Conservation (phyloP, 2,329 filamentous ascomycete genomes). For the Aspergillus quadrilineatus region DNA sequence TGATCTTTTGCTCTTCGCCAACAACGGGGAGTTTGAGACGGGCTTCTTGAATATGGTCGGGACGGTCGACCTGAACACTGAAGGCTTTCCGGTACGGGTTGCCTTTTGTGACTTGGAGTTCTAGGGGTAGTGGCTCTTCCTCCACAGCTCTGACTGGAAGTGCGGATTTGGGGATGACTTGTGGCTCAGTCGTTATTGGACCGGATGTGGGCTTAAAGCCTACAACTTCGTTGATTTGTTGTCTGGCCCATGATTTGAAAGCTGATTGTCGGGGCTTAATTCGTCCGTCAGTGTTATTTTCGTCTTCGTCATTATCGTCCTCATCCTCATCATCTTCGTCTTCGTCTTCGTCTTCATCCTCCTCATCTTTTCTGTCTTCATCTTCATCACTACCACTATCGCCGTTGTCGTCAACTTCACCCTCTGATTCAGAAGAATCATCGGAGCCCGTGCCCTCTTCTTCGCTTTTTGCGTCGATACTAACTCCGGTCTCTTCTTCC, state of each 20-base stretch:
- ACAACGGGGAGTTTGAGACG: constrained; percentile 84
- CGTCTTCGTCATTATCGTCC: constrained; percentile 35
- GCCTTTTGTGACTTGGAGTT: constrained; percentile 40
- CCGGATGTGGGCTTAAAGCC: constrained; percentile 60
- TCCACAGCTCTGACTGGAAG: constrained; percentile 37
- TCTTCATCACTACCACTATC: constrained; percentile 32
- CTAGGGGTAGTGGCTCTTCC: constrained; percentile 41
- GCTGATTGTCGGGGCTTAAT: constrained; percentile 55
- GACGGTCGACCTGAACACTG: constrained; percentile 69
- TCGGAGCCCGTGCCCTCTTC: constrained; percentile 27
- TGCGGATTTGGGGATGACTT: constrained; percentile 28
- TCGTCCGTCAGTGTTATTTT: constrained; percentile 23
- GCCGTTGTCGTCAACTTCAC: neutral
- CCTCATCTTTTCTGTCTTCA: neutral
- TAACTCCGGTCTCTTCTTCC: constrained; percentile 28
- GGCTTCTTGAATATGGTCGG: constrained; percentile 71
- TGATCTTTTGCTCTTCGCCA: constrained; percentile 92
- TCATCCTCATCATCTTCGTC: constrained; percentile 22
- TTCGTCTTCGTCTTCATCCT: constrained; percentile 39
- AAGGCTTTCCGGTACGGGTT: constrained; percentile 67
- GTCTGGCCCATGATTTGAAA: constrained; percentile 91
- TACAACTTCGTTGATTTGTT: constrained; percentile 79
- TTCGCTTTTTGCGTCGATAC: constrained; percentile 27
- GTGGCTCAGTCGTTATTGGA: constrained; percentile 33
- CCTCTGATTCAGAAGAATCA: constrained; percentile 17